phyloP scores from a whole-genome alignment of 228 moss, liverwort and hornwort species.

The Sphagnum fallax region DNA sequence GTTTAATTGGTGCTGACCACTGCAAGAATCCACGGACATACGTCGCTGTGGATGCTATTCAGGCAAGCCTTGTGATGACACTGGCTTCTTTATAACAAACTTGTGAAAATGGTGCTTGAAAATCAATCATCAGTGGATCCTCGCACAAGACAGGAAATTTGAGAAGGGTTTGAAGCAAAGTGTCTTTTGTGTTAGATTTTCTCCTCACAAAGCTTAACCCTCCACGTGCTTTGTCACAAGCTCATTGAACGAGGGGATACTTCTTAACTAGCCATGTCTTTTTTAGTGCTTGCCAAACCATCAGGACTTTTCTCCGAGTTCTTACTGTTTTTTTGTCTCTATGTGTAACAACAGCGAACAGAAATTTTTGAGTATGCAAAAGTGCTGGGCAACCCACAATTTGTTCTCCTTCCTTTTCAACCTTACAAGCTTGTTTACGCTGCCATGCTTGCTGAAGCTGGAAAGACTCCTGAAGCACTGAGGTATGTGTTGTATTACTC shows the following conservation, averaged over 20 bases:
- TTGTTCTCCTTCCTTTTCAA: slow-evolving; percentile 66
- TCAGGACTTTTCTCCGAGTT: too few relatives aligned
- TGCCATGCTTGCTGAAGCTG: slow-evolving; percentile 88
- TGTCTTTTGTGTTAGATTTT: too few relatives aligned
- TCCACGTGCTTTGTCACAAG: too few relatives aligned
- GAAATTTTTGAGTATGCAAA: slow-evolving; percentile 90
- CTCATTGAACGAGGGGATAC: too few relatives aligned
- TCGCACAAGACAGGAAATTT: too few relatives aligned
- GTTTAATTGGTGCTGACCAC: slow-evolving; percentile 95
- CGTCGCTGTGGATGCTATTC: slow-evolving; percentile 84
- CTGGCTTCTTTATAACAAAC: background rate
- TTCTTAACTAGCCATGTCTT: too few relatives aligned
- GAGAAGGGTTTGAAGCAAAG: background rate
- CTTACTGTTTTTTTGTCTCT: slow-evolving; percentile 8
- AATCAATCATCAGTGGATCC: too few relatives aligned
- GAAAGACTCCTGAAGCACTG: slow-evolving; percentile 67
- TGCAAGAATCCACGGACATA: slow-evolving; percentile 86
- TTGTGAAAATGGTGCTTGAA: background rate
- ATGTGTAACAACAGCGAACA: slow-evolving; percentile 48
- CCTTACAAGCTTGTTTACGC: slow-evolving; percentile 93
- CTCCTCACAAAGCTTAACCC: too few relatives aligned
- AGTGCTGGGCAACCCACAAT: slow-evolving; percentile 90
- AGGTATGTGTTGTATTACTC: slow-evolving; percentile 36
- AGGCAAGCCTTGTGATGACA: slow-evolving; percentile 37
- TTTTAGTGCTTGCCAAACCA: too few relatives aligned